Evolutionary conservation across 306 rosid genomes (phyloP).

Genomic region (Astragalus glycyphyllos): DNA sequence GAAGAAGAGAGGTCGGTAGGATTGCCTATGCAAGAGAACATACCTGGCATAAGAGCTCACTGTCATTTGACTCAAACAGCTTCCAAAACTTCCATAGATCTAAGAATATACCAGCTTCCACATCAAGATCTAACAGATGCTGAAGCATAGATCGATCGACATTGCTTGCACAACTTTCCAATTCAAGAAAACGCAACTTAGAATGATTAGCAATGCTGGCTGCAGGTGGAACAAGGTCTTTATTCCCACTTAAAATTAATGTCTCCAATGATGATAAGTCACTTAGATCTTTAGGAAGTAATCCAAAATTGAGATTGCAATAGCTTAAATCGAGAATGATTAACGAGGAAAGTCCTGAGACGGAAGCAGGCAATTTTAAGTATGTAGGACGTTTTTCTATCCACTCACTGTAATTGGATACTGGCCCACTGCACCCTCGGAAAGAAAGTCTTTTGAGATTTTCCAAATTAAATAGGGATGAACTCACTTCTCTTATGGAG

Average conservation of each 20-base stretch:
- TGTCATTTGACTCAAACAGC: slow-evolving; percentile 16
- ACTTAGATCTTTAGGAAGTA: slow-evolving; percentile 13
- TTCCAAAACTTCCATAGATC: slow-evolving; percentile 32
- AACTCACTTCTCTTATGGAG: slow-evolving; percentile 1
- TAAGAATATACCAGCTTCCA: slow-evolving; percentile 25
- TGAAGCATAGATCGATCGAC: not conserved
- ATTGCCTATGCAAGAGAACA: not conserved
- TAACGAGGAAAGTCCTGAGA: not conserved
- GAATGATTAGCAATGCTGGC: slow-evolving; percentile 31
- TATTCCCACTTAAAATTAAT: slow-evolving; percentile 21
- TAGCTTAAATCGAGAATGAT: slow-evolving; percentile 2
- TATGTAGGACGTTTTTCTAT: not conserved
- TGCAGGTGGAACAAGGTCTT: not conserved
- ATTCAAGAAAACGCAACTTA: slow-evolving; percentile 18
- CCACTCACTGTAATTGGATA: not conserved
- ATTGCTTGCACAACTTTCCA: slow-evolving; percentile 3
- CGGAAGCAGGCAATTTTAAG: not conserved
- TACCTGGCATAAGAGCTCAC: slow-evolving; percentile 14
- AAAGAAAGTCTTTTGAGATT: slow-evolving; percentile 24
- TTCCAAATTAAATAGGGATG: slow-evolving; percentile 9
- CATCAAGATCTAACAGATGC: not conserved
- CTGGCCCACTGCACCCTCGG: not conserved
- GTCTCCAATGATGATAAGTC: slow-evolving; percentile 26
- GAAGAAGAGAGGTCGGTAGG: not conserved
- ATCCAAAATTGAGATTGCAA: slow-evolving; percentile 12